These are phyloP conservation scores for Penicillium psychrosexuale DNA, from an alignment of 2,329 filamentous ascomycete genomes.

Conservation along the genomic window DNA sequence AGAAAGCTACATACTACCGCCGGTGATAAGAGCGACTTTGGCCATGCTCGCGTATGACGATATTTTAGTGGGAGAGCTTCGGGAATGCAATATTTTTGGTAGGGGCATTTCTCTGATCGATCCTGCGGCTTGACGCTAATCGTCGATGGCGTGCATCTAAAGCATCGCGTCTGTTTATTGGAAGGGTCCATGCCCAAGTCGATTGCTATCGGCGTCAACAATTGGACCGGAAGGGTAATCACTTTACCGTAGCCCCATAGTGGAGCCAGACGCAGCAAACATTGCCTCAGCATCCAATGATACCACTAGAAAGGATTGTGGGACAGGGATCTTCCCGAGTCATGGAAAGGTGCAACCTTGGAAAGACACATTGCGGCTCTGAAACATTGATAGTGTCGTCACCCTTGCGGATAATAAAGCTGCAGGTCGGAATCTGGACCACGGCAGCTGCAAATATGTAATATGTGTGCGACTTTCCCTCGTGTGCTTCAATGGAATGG, in stretches of 20 bases:
- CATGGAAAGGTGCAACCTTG: background rate
- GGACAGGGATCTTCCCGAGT: too few relatives aligned
- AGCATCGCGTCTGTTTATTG: background rate
- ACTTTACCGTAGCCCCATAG: background rate
- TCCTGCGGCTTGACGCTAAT: background rate
- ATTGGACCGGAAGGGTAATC: background rate
- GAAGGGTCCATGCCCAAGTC: background rate
- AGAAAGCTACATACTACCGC: slow-evolving; percentile 5
- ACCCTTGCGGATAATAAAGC: background rate
- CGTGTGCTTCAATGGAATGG: background rate
- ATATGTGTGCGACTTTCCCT: background rate
- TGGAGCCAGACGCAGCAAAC: background rate
- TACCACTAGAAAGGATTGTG: background rate
- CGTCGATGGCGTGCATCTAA: background rate
- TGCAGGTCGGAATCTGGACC: background rate
- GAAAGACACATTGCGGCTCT: background rate
- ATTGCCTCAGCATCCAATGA: background rate
- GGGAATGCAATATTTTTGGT: background rate
- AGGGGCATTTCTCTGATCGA: background rate
- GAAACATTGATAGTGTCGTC: too few relatives aligned
- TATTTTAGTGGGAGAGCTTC: background rate
- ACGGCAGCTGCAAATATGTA: background rate
- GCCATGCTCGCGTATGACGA: background rate
- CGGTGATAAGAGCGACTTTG: slow-evolving; percentile 11
- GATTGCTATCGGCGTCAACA: background rate